phyloP scores from a whole-genome alignment of 1,284 basidiomycete species.

The Apiotrichum sp. region DNA sequence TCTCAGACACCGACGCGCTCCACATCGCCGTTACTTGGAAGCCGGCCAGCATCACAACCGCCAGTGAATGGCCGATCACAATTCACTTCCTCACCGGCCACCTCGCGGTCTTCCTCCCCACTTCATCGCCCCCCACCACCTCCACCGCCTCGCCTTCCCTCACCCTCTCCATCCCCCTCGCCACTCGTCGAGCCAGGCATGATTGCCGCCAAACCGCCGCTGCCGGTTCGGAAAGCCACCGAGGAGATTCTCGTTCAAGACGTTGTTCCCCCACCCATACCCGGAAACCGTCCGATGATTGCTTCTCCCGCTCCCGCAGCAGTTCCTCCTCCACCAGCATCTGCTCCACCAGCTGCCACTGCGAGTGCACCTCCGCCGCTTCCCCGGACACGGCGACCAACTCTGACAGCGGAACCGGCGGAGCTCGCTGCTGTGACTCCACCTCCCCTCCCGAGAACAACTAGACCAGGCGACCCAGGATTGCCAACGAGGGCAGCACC shows the following conservation, averaged over 20 bases:
- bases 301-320: too few species aligned
- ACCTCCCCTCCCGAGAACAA: not conserved
- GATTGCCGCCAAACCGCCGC: slow-evolving; percentile 1
- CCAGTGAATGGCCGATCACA: not conserved
- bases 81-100: not conserved
- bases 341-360: not conserved
- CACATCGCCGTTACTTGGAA: not conserved
- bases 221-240: slow-evolving; percentile 11
- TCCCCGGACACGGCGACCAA: not conserved
- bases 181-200: too few species aligned
- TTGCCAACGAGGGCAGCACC: too few species aligned
- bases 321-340: not conserved
- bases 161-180: not conserved
- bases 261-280: slow-evolving; percentile 1
- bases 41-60: not conserved
- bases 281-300: slow-evolving; percentile 1
- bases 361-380: not conserved
- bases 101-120: not conserved
- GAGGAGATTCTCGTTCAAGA: not conserved
- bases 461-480: not conserved
- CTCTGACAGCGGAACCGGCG: not conserved
- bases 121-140: slow-evolving; percentile 2
- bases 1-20: not conserved
- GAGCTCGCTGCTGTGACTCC: not conserved
- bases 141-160: slow-evolving; percentile 1